Evolutionary conservation across 371 early-diverging fungal species (phyloP), one percentile per base, ranked within the genome.

Genomic region (Actinomortierella ambigua): DNA sequence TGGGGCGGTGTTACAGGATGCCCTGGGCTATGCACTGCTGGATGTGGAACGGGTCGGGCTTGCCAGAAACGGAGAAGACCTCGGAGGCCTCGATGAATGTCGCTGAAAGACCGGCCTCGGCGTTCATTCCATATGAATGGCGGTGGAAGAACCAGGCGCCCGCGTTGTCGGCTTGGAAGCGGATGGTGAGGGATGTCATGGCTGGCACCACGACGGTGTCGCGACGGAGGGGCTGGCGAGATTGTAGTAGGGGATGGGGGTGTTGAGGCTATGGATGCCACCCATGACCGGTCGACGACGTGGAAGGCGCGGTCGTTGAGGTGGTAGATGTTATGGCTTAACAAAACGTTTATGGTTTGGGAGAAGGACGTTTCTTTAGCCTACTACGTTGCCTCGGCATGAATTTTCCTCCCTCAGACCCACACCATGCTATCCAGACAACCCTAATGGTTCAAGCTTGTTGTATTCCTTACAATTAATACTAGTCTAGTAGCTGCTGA

Each of bases 61-160:
- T 65, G 53, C 63, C 40, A 26, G 62, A 41, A 18, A 48, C 51
- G 9, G 85, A 84, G 29, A 88, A 70, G 26, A 57, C 23, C 18
- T 81, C 78, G 14, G 92, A 91, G 2, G 89, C 90, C 66, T 86
- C 90, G 44, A 91, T 79, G 57, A 93, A 67, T n/a, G 82, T 69
- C 51, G 56, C 61, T 60, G 81, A 81, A 49, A 90, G 69, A 50
- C 91, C 91, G 44, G 89, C 71, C 34, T 78, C 79, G 41, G 84
- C 65, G 79, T 94, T 90, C 90, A 90, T 68, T 86, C 86, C 44
- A 92, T 88, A n/a, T n/a, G n/a, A n/a, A 64, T 94, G 94, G 71
- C 93, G 93, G 76, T 94, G 89, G 75, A 90, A 79, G 54, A 84
- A 61, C 93, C 91, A 91, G 7, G 83, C 83, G 8, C 93, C 94